Percentiles rank a stretch among this genome's conserved stretches.
These are phyloP conservation scores for Laguncularia racemosa DNA, from an alignment of 345 rosid species.

Conservation along the genomic window DNA sequence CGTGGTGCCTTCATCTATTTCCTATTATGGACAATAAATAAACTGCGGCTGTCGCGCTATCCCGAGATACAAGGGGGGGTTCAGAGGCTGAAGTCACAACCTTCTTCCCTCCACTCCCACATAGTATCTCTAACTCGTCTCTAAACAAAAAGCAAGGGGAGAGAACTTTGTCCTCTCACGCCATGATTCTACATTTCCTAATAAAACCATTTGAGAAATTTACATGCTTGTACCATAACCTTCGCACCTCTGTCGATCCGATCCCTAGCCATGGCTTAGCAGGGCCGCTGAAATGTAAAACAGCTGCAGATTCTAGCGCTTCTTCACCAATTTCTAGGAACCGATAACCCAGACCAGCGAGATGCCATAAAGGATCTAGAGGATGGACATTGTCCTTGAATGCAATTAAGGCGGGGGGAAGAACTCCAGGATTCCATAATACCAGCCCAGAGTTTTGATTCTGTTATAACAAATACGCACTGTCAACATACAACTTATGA, in stretches of 20 bases:
- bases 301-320: constrained; percentile 50
- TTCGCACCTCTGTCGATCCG: constrained; percentile 52
- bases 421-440: constrained; percentile 81
- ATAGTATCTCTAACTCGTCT: constrained; percentile 11
- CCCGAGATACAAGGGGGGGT: constrained; percentile 13
- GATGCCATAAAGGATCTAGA: constrained; percentile 79
- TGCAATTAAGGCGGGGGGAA: constrained; percentile 71
- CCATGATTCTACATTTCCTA: constrained; percentile 61
- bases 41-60: not conserved
- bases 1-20: constrained; percentile 21
- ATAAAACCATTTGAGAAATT: constrained; percentile 61
- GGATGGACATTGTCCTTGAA: constrained; percentile 63
- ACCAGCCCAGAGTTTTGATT: constrained; percentile 54
- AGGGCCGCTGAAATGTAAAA: constrained; percentile 89
- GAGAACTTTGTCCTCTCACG: constrained; percentile 34
- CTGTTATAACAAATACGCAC: constrained; percentile 23
- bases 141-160: constrained; percentile 11
- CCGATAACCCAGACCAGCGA: constrained; percentile 69
- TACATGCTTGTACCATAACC: constrained; percentile 63
- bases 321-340: constrained; percentile 23
- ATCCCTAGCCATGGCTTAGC: constrained; percentile 96
- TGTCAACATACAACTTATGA: too few species aligned
- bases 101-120: constrained; percentile 69
- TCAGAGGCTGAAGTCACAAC: constrained; percentile 87
- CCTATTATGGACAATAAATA: constrained; percentile 38